Evolutionary conservation across 345 rosid genomes (phyloP), one percentile per base, ranked within the genome.

Genomic region (Lepidium africanum): DNA sequence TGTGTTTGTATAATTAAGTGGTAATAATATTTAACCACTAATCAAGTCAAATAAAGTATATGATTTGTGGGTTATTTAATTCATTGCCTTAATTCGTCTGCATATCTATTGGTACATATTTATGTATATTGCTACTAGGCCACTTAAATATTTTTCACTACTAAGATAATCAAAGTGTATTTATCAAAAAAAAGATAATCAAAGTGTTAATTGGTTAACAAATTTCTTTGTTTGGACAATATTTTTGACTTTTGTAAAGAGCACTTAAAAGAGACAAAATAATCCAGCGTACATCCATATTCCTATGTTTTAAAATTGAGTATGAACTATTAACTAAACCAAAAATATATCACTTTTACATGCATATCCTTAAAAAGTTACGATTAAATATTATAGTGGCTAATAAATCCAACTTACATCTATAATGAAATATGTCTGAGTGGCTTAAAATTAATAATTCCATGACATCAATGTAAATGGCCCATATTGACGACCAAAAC

Each of bases 401-500:
- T 40, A 5, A 6, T 50, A 40, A 51, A 39, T 65, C 47, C 25
- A 50, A 13, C 7, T 23, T 14, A 27, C 41, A 30, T 25, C 2
- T 4, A 25, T 25, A 3, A 15, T 35, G 16, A 14, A 41, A 32
- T 51, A 41, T 9, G 61, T 41, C 32, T 19, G 71, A 54, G 71
- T 54, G 63, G 71, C 63, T 54, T 54, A 33, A 17, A 33, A n/a
- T n/a, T n/a, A 54, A 54, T 67, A 43, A 55, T 43, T 5, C 10
- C 45, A 67, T 54, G 54, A 68, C 30, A 67, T 67, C 23, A 56
- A 21, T 54, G 47, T 45, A 56, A 19, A 45, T 15, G 39, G 12
- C 32, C 65, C 47, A 57, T n/a, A n/a, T n/a, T n/a, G n/a, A n/a
- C 57, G 41, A 58, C 73, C 65, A 57, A 21, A 68, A n/a, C 3